A percentile compares a stretch with the other conserved stretches of the same genome.
These are phyloP conservation scores for Cystobasidium pallidum DNA, from an alignment of 1,284 basidiomycete genomes.

Conservation along the genomic window DNA sequence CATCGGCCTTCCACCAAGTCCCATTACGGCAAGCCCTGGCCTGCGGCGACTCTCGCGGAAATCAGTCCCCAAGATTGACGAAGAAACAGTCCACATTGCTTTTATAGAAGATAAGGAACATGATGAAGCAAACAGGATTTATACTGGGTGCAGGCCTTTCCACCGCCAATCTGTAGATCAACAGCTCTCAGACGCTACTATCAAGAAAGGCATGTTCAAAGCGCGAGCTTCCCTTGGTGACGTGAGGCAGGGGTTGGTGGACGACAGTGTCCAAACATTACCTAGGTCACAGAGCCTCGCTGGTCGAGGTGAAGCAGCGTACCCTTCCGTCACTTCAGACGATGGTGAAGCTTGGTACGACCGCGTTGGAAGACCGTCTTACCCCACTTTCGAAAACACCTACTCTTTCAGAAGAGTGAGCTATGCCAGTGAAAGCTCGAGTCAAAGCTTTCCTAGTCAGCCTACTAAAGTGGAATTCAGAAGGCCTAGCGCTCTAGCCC, in stretches of 20 bases:
- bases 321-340: background rate
- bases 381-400: background rate
- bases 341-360: conserved; percentile 5
- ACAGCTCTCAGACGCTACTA: background rate
- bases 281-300: background rate
- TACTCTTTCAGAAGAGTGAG: conserved; percentile 12
- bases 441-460: conserved; percentile 12
- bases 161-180: background rate
- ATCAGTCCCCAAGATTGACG: conserved; percentile 1
- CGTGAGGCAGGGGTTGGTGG: background rate
- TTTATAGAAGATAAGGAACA: background rate
- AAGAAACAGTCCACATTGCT: too few species aligned
- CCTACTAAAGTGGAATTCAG: conserved; percentile 18
- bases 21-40: background rate
- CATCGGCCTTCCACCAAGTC: too few species aligned
- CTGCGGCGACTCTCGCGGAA: background rate
- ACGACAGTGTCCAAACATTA: background rate
- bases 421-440: conserved; percentile 25
- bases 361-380: conserved; percentile 9
- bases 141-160: conserved; percentile 14
- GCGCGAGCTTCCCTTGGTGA: background rate
- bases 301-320: background rate
- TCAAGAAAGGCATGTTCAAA: background rate
- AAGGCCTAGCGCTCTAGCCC: background rate
- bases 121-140: background rate